phyloP scores from a whole-genome alignment of 2,329 filamentous ascomycete species.

The Rutstroemia sp. region DNA sequence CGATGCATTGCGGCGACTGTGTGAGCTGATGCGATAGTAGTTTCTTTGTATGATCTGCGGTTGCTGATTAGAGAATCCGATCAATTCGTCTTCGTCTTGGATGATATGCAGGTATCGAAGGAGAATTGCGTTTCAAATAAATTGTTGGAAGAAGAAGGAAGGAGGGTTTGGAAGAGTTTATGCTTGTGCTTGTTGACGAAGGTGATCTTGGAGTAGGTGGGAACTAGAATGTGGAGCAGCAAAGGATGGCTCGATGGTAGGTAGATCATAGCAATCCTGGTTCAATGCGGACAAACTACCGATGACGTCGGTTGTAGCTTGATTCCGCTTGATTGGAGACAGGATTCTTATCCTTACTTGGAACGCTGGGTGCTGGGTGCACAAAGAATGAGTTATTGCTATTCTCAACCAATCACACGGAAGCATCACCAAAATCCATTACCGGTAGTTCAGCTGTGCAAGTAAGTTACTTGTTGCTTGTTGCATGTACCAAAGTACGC shows the following conservation, averaged over 20 bases:
- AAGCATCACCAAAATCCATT: too few relatives aligned
- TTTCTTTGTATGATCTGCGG: not conserved
- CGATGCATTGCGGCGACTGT: constrained; percentile 67
- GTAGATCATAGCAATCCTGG: not conserved
- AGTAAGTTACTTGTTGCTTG: too few relatives aligned
- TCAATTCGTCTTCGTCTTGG: not conserved
- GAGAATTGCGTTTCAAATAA: not conserved
- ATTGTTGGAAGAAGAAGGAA: not conserved
- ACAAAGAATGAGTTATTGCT: too few relatives aligned
- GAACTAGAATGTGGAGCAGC: not conserved
- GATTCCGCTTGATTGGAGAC: too few relatives aligned
- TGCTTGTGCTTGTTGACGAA: not conserved
- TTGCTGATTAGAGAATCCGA: not conserved
- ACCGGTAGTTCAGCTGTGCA: too few relatives aligned
- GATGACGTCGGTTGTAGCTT: not conserved
- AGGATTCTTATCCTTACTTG: not conserved
- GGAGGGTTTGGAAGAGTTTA: not conserved
- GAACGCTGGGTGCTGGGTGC: not conserved
- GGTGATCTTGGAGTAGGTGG: not conserved
- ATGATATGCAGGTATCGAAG: not conserved
- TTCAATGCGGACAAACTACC: not conserved
- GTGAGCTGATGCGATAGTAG: not conserved
- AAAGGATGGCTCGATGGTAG: not conserved
- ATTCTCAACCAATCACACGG: too few relatives aligned
- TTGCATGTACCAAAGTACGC: not conserved